Evolutionary conservation across 345 rosid genomes (phyloP).

Genomic region (Eucalyptus victrix): DNA sequence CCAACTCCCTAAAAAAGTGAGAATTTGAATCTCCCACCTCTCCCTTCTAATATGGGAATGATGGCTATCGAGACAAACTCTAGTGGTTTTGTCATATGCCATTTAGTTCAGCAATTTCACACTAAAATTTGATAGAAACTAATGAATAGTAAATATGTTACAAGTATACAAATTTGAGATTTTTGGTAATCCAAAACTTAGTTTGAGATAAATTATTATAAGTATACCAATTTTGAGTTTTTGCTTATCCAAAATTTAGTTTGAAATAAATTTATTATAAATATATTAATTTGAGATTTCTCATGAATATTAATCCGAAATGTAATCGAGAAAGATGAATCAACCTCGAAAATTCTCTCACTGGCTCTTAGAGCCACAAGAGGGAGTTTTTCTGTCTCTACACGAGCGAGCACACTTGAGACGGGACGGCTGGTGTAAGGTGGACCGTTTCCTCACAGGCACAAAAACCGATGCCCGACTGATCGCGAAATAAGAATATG

Average conservation of each 20-base stretch:
- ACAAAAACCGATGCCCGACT: not conserved
- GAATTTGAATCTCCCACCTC: fast-evolving
- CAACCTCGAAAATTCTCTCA: not conserved
- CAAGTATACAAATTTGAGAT: not conserved
- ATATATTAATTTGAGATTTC: no score
- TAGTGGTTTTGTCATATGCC: not conserved
- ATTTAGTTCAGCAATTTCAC: fast-evolving
- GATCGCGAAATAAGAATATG: not conserved
- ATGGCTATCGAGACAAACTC: no score
- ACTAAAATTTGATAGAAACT: not conserved
- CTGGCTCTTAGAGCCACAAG: not conserved
- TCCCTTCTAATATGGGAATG: fast-evolving
- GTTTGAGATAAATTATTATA: not conserved
- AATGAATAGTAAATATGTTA: not conserved
- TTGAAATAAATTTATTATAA: no score
- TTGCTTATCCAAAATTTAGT: fast-evolving
- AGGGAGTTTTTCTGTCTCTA: not conserved
- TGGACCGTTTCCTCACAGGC: not conserved
- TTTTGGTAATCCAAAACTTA: not conserved
- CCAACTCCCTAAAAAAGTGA: fast-evolving
- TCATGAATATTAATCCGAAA: no score
- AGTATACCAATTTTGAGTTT: no score
- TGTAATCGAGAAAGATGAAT: not conserved
- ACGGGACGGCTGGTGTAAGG: not conserved
- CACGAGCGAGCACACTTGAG: not conserved